Evolutionary conservation across 2,329 filamentous ascomycete genomes (phyloP).

Genomic region (Cladophialophora exuberans): DNA sequence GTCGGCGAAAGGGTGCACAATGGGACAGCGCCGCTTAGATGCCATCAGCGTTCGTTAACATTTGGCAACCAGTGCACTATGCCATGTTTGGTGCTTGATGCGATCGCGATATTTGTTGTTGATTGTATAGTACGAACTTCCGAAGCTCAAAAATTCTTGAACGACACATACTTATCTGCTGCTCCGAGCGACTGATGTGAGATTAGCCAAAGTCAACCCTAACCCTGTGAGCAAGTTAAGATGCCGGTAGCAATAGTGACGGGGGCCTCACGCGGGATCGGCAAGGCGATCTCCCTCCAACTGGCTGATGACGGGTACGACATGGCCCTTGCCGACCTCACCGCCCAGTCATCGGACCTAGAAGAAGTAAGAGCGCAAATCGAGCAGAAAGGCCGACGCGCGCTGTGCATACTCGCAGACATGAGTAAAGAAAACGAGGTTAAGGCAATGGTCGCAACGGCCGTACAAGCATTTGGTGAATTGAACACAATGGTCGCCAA

Average conservation of each 20-base stretch:
- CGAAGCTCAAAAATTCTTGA: no score
- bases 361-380: conserved; percentile 6
- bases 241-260: conserved; percentile 47
- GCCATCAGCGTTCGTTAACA: no score
- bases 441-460: conserved; percentile 54
- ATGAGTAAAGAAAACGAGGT: conserved; percentile 61
- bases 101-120: no score
- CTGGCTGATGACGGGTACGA: conserved; percentile 59
- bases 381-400: conserved; percentile 24
- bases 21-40: no score
- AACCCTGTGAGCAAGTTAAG: neutral
- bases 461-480: conserved; percentile 58
- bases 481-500: conserved; percentile 60
- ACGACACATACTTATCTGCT: no score
- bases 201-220: neutral
- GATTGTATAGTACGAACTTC: no score
- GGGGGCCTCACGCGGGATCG: conserved; percentile 60
- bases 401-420: conserved; percentile 61
- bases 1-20: no score
- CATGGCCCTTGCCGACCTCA: conserved; percentile 37
- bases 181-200: neutral
- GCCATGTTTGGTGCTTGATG: no score
- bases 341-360: neutral
- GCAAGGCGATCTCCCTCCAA: conserved; percentile 54
- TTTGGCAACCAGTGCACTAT: no score